A percentile compares a stretch with the other conserved stretches of the same genome.
These are phyloP conservation scores for Hypoxylon cercidicola DNA, from an alignment of 495 filamentous ascomycete species.

Conservation along the genomic window DNA sequence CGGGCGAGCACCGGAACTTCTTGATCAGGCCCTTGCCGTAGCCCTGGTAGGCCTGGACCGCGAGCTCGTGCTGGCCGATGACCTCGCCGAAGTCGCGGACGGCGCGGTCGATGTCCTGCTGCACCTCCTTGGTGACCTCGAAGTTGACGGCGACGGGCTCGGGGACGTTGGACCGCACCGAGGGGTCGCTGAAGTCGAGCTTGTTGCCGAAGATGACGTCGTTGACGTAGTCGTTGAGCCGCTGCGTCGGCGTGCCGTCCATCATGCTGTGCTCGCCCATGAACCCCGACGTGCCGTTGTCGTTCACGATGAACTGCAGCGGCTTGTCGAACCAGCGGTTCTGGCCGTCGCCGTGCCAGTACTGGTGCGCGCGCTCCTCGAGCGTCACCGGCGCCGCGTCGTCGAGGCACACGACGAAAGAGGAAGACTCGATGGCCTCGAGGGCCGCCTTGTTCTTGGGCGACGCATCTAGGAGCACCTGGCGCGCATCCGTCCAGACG, in stretches of 20 bases:
- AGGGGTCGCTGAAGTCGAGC: constrained; percentile 81
- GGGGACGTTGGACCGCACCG: constrained; percentile 82
- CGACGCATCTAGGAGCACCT: constrained; percentile 76
- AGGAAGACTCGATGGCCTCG: constrained; percentile 85
- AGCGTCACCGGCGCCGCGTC: constrained; percentile 92
- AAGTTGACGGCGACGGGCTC: constrained; percentile 83
- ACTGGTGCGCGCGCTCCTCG: constrained; percentile 93
- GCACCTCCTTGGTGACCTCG: constrained; percentile 74
- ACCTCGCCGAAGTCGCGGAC: constrained; percentile 77
- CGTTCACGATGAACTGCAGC: constrained; percentile 96
- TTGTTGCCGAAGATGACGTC: constrained; percentile 89
- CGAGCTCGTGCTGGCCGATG: constrained; percentile 88
- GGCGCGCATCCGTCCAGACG: constrained; percentile 87
- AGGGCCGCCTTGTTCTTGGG: constrained; percentile 80
- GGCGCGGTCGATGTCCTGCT: constrained; percentile 79
- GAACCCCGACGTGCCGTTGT: constrained; percentile 98
- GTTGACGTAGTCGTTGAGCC: constrained; percentile 94
- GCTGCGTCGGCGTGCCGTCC: constrained; percentile 98
- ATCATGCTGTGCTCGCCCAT: constrained; percentile 99
- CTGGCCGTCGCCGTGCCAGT: constrained; percentile 96
- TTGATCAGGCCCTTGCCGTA: constrained; percentile 99
- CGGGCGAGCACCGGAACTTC: constrained; percentile 98
- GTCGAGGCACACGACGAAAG: constrained; percentile 94
- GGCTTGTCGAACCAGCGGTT: constrained; percentile 99
- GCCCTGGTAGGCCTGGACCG: constrained; percentile 93